A percentile compares a stretch with the other conserved stretches of the same genome.
phyloP scores from a whole-genome alignment of 257 asterid genomes.

The Plantago major region DNA sequence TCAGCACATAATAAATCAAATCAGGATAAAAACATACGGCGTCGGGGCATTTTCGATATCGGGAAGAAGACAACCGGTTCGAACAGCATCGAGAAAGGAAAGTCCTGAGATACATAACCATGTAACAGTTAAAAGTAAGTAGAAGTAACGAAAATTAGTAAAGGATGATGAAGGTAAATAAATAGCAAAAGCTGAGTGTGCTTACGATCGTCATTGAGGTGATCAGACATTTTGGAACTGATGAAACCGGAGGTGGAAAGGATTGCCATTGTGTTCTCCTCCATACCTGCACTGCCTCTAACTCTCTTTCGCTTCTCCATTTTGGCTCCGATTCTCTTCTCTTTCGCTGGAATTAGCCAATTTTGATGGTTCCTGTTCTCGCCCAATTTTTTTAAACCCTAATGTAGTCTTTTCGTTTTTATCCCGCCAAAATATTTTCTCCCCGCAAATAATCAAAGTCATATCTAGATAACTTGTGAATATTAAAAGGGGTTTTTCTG shows the following conservation, averaged over 20 bases:
- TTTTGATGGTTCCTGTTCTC: background rate
- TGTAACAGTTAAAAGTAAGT: background rate
- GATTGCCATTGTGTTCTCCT: conserved; percentile 82
- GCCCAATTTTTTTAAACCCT: conserved; percentile 36
- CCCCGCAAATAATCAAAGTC: no score
- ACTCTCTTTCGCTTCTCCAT: conserved; percentile 42
- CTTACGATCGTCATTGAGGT: conserved; percentile 71
- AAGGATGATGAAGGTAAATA: background rate
- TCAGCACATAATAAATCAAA: background rate
- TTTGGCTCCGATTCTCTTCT: background rate
- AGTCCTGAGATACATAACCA: conserved; percentile 40
- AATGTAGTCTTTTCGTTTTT: no score
- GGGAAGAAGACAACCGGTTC: conserved; percentile 66
- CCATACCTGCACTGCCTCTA: conserved; percentile 45
- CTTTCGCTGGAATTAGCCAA: background rate
- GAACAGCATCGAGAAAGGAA: conserved; percentile 86
- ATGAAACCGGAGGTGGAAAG: conserved; percentile 73
- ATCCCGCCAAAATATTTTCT: no score
- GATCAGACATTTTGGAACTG: conserved; percentile 47
- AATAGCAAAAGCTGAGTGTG: no score
- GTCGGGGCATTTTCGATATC: conserved; percentile 64
- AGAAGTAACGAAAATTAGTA: background rate
- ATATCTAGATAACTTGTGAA: no score
- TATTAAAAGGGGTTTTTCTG: no score
- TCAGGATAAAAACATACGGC: conserved; percentile 29